Conservation (phyloP, 495 filamentous ascomycete genomes). For the Cercophora scortea region DNA sequence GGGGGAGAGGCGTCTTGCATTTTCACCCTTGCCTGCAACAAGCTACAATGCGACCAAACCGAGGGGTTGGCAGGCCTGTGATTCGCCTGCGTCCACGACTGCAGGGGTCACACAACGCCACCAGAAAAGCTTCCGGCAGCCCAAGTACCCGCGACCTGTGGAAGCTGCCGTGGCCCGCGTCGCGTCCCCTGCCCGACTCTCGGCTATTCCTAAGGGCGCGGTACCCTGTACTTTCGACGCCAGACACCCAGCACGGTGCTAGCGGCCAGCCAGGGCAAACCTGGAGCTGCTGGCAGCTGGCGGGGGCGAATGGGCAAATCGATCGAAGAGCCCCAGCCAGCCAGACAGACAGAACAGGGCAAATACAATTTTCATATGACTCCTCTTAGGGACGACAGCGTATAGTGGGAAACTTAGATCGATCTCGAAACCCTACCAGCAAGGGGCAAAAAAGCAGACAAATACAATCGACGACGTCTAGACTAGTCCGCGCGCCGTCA, state of each 20-base stretch:
- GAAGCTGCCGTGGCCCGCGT: neutral
- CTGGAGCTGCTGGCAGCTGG: no score
- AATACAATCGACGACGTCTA: neutral
- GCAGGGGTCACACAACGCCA: neutral
- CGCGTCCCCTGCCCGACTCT: neutral
- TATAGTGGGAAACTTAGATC: no score
- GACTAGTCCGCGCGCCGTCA: neutral
- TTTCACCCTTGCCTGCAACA: no score
- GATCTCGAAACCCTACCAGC: no score
- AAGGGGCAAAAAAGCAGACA: neutral
- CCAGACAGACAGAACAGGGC: no score
- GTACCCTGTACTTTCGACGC: neutral
- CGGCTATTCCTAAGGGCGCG: slow-evolving; percentile 5
- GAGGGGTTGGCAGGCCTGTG: slow-evolving; percentile 9
- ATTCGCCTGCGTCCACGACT: slow-evolving; percentile 5
- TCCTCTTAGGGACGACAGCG: neutral
- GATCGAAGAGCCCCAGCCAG: no score
- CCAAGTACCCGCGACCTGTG: slow-evolving; percentile 5
- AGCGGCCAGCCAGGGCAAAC: no score
- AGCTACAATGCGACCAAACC: neutral
- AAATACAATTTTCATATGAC: neutral
- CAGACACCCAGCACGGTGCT: neutral
- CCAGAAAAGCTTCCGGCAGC: neutral
- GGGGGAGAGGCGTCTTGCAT: no score
- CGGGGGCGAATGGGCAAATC: no score